These are phyloP conservation scores for Cymbidium sinense DNA, from an alignment of 106 monocot species.

Conservation along the genomic window DNA sequence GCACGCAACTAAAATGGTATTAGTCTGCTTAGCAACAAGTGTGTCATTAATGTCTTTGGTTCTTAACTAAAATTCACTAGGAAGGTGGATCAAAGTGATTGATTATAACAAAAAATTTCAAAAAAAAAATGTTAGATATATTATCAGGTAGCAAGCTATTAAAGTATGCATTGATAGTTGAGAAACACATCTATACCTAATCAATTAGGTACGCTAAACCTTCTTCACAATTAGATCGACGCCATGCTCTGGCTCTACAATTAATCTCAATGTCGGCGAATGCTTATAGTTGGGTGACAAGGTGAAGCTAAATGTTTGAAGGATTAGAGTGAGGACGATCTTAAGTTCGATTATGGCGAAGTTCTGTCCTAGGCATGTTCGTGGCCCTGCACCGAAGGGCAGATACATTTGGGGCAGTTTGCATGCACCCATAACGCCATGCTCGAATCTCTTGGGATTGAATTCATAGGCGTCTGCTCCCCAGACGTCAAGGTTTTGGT, in stretches of 20 bases:
- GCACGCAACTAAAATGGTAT: no score
- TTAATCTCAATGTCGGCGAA: constrained; percentile 44
- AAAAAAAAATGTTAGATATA: no score
- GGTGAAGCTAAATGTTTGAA: constrained; percentile 43
- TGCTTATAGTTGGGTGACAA: constrained; percentile 46
- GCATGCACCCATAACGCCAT: constrained; percentile 50
- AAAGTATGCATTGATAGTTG: no score
- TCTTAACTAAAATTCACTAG: no score
- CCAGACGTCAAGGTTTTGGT: constrained; percentile 46
- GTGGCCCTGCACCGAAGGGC: constrained; percentile 54
- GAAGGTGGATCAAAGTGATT: no score
- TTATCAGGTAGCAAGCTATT: no score
- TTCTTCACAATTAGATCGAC: constrained; percentile 38
- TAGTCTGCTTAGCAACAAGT: no score
- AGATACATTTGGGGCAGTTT: constrained; percentile 40
- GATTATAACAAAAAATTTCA: no score
- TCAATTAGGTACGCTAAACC: not conserved
- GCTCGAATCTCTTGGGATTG: constrained; percentile 50
- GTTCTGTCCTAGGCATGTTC: constrained; percentile 62
- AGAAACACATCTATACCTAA: no score
- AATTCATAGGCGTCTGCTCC: constrained; percentile 59
- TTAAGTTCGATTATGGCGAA: constrained; percentile 67
- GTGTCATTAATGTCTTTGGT: no score
- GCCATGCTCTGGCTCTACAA: constrained; percentile 56
- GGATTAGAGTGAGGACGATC: constrained; percentile 42